Evolutionary conservation across 2,329 filamentous ascomycete species (phyloP).

Genomic region (Claviceps fusiformis): DNA sequence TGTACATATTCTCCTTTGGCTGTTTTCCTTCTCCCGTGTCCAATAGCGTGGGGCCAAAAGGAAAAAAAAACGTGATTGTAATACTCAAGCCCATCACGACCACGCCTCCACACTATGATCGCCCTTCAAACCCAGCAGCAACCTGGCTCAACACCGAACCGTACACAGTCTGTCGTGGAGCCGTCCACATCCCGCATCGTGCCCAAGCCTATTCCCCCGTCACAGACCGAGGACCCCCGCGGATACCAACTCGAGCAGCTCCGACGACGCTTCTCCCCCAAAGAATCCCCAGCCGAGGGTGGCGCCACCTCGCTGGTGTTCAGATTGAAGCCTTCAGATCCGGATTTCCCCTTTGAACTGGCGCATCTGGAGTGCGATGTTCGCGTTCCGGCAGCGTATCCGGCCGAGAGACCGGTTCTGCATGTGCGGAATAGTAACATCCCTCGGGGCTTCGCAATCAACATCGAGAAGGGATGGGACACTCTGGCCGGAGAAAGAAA

Average conservation of each 20-base stretch:
- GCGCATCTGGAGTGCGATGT: constrained; percentile 54
- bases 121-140: constrained; percentile 17
- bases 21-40: too few relatives aligned
- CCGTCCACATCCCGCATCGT: constrained; percentile 37
- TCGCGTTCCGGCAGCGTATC: constrained; percentile 51
- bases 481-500: constrained; percentile 42
- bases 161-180: constrained; percentile 33
- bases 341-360: constrained; percentile 72
- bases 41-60: too few relatives aligned
- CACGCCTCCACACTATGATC: constrained; percentile 20
- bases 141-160: constrained; percentile 17
- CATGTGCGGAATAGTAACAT: constrained; percentile 56
- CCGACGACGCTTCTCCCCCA: constrained; percentile 47
- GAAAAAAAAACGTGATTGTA: too few relatives aligned
- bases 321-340: constrained; percentile 59
- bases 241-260: constrained; percentile 65
- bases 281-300: constrained; percentile 27
- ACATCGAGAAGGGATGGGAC: constrained; percentile 64
- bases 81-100: too few relatives aligned
- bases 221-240: constrained; percentile 53
- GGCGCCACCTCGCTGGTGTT: constrained; percentile 48
- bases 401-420: constrained; percentile 41
- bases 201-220: constrained; percentile 49
- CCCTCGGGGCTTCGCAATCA: constrained; percentile 58
- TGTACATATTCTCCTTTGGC: too few relatives aligned